Evolutionary conservation across 2,329 filamentous ascomycete species (phyloP), one percentile per base, ranked within the genome.

Genomic region (Teratosphaeriaceae sp.): DNA sequence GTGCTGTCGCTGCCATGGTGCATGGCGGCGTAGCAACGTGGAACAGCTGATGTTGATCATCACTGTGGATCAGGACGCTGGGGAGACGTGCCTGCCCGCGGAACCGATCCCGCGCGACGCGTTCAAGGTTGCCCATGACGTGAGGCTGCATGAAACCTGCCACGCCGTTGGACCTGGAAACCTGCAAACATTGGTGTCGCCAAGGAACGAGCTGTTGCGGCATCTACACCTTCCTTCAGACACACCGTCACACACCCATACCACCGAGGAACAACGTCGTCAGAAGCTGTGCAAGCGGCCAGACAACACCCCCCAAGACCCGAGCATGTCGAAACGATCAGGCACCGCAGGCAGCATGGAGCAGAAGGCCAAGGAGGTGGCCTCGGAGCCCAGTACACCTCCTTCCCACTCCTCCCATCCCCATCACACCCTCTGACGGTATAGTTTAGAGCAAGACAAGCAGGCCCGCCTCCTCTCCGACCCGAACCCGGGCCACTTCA

Each of bases 401-500:
- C 21, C 18, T 8, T 36, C 23, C 19, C 19, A 20, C 38, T 38
- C 13, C 19, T 22, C n/a, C n/a, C n/a, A n/a, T n/a, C n/a, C n/a
- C n/a, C n/a, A n/a, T n/a, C n/a, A n/a, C n/a, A n/a, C n/a, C n/a
- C n/a, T 11, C 11, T 15, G 4, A 24, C 7, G 18, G 45, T 24
- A 40, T n/a, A n/a, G n/a, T n/a, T 36, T 58, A 85, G 80, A 73
- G 38, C 70, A 78, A 54, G 81, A 88, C 65, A 89, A 88, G 72
- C 85, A 89, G 67, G 85, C 82, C 62, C 75, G 77, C 52, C 76
- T 89, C 34, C 75, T 89, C 33, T 79, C 79, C 43, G 72, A 78
- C 50, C 53, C 56, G 19, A 76, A 87, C 50, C 76, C 76, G 6
- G 82, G 84, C 29, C 85, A 89, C 70, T 89, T 89, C 66, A 73